phyloP scores from a whole-genome alignment of 768 basidiomycete species.

The Trametes maxima region DNA sequence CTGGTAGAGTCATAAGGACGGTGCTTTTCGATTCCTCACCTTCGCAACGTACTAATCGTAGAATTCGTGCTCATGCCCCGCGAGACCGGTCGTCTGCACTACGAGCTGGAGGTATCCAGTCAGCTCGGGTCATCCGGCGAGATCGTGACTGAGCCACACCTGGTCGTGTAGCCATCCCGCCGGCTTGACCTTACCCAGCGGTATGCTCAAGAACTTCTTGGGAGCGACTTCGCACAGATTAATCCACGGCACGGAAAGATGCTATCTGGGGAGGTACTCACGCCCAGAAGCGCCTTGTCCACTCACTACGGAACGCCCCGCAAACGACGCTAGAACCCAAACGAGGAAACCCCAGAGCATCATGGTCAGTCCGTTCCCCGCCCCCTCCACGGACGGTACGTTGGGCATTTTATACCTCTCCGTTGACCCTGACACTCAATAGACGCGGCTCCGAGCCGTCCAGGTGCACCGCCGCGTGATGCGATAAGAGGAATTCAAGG shows the following conservation, averaged over 20 bases:
- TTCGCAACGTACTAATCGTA: conserved; percentile 34
- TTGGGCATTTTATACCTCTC: conserved; percentile 16
- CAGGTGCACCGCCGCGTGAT: conserved; percentile 15
- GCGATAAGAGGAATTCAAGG: conserved; percentile 10
- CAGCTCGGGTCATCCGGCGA: not conserved
- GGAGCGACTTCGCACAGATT: conserved; percentile 28
- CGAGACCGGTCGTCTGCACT: conserved; percentile 39
- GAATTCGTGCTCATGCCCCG: conserved; percentile 41
- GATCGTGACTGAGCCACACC: conserved; percentile 16
- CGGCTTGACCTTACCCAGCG: conserved; percentile 34
- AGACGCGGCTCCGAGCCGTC: not conserved
- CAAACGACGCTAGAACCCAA: conserved; percentile 15
- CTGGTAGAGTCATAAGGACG: conserved; percentile 14
- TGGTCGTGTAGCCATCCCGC: conserved; percentile 37
- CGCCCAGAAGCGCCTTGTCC: conserved; percentile 14
- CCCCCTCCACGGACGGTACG: not conserved
- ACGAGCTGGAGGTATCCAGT: conserved; percentile 26
- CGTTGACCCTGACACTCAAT: not conserved
- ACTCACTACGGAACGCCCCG: not conserved
- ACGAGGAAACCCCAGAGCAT: conserved; percentile 11
- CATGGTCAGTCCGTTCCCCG: conserved; percentile 7
- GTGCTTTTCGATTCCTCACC: too few relatives aligned
- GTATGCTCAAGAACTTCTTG: conserved; percentile 34
- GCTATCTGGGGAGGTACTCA: not conserved
- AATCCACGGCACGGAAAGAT: not conserved